Percentiles rank a stretch among this genome's conserved stretches.
Evolutionary conservation across 108 stramenopile species (phyloP).

Genomic region (Nannochloropsis gaditana): DNA sequence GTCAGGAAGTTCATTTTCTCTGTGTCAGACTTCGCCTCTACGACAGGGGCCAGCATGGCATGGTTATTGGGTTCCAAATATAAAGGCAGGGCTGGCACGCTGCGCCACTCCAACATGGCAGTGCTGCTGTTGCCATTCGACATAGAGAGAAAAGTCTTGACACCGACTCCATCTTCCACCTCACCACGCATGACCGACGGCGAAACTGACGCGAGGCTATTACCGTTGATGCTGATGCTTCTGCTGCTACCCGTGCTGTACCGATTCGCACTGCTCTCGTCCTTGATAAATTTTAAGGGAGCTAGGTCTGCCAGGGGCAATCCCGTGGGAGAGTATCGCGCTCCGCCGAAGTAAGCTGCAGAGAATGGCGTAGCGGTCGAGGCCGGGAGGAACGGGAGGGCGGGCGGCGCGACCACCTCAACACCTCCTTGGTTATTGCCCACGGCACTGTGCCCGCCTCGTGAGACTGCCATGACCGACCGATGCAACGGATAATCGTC

Average conservation of each 20-base stretch:
- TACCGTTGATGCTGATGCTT: not conserved
- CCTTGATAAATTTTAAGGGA: slow-evolving; percentile 3
- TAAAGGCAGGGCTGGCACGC: not conserved
- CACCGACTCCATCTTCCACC: not conserved
- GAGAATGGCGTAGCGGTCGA: not conserved
- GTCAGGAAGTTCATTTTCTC: not conserved
- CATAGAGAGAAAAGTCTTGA: no score
- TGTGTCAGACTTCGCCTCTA: not conserved
- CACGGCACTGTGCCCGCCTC: not conserved
- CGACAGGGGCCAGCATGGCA: not conserved
- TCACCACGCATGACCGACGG: not conserved
- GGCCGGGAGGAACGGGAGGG: not conserved
- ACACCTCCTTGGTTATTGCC: not conserved
- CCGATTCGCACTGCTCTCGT: not conserved
- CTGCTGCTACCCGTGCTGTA: not conserved
- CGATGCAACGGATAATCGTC: not conserved
- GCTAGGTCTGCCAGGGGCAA: slow-evolving; percentile 15
- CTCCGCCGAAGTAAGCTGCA: not conserved
- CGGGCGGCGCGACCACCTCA: not conserved
- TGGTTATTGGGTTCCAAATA: not conserved
- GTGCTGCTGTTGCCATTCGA: not conserved
- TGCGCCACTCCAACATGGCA: not conserved
- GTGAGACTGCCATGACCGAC: slow-evolving; percentile 1
- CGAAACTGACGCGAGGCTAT: not conserved
- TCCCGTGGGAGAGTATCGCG: not conserved